Evolutionary conservation across 1,139 yeast species (phyloP).

Genomic region (Saccharomyces hybrid): DNA sequence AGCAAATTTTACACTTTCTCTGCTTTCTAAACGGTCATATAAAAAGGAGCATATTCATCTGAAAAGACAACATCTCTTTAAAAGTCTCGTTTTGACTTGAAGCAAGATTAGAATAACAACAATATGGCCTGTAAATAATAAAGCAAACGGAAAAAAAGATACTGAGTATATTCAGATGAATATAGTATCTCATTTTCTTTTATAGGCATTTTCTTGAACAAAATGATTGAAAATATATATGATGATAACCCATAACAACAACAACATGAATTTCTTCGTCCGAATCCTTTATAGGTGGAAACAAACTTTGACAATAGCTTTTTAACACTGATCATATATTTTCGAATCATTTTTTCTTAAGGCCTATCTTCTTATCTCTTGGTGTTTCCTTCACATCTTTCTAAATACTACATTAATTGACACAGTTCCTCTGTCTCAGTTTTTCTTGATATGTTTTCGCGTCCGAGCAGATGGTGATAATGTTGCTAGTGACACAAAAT

Average conservation of each 20-base stretch:
- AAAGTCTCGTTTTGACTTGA: no score
- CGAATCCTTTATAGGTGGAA: slow-evolving; percentile 36
- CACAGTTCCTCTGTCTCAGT: no score
- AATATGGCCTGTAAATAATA: neutral
- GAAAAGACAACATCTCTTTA: no score
- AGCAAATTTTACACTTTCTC: no score
- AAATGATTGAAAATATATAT: slow-evolving; percentile 13
- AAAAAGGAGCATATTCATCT: no score
- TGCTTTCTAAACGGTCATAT: neutral
- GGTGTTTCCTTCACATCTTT: neutral
- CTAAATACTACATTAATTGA: no score
- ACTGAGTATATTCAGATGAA: neutral
- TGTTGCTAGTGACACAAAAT: no score
- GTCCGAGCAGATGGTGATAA: no score
- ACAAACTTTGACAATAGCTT: slow-evolving; percentile 31
- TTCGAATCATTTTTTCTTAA: neutral
- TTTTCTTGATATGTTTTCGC: no score
- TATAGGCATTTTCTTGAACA: neutral
- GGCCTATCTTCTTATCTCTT: no score
- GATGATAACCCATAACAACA: slow-evolving; percentile 38
- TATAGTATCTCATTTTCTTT: neutral
- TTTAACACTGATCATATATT: slow-evolving; percentile 25
- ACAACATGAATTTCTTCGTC: slow-evolving; percentile 43
- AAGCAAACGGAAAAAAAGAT: neutral
- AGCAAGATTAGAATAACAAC: neutral